These are phyloP conservation scores for Pseudovirgaria hyperparasitica DNA, from an alignment of 2,329 filamentous ascomycete genomes.

Conservation along the genomic window DNA sequence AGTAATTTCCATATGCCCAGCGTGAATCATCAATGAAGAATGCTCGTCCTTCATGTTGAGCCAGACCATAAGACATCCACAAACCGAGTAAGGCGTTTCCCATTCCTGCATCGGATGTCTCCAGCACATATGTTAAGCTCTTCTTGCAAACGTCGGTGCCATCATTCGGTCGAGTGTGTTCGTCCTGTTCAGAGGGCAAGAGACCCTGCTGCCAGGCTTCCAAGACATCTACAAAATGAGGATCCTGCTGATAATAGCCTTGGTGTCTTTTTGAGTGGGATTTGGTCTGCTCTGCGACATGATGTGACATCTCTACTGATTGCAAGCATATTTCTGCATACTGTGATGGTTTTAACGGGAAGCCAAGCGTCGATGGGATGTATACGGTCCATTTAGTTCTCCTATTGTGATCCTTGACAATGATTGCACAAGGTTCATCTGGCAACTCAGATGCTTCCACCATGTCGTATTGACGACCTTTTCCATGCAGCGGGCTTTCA, in stretches of 20 bases:
- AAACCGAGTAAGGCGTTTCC: slow-evolving; percentile 65
- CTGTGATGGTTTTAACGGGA: slow-evolving; percentile 53
- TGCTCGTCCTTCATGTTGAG: slow-evolving; percentile 56
- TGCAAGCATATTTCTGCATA: slow-evolving; percentile 59
- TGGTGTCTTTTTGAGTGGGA: slow-evolving; percentile 20
- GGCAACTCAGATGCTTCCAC: slow-evolving; percentile 54
- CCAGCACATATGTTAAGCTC: slow-evolving; percentile 67
- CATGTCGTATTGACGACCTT: slow-evolving; percentile 49
- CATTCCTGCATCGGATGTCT: slow-evolving; percentile 61
- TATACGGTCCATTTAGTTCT: slow-evolving; percentile 67
- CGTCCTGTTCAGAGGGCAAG: slow-evolving; percentile 34
- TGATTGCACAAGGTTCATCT: slow-evolving; percentile 58
- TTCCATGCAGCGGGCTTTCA: slow-evolving; percentile 9
- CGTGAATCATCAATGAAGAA: slow-evolving; percentile 80
- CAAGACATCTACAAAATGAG: slow-evolving; percentile 59
- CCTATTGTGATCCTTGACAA: slow-evolving; percentile 53
- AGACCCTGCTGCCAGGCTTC: slow-evolving; percentile 56
- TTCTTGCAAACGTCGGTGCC: slow-evolving; percentile 48
- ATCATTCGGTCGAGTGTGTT: slow-evolving; percentile 22
- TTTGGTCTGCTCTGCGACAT: slow-evolving; percentile 24
- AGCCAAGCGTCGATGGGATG: slow-evolving; percentile 53
- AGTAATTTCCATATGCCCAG: slow-evolving; percentile 70
- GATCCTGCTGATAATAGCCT: slow-evolving; percentile 50
- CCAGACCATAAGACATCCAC: slow-evolving; percentile 75
- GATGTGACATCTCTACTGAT: slow-evolving; percentile 51